Conservation (phyloP, 129 eudicot genomes). For the Centella asiatica region DNA sequence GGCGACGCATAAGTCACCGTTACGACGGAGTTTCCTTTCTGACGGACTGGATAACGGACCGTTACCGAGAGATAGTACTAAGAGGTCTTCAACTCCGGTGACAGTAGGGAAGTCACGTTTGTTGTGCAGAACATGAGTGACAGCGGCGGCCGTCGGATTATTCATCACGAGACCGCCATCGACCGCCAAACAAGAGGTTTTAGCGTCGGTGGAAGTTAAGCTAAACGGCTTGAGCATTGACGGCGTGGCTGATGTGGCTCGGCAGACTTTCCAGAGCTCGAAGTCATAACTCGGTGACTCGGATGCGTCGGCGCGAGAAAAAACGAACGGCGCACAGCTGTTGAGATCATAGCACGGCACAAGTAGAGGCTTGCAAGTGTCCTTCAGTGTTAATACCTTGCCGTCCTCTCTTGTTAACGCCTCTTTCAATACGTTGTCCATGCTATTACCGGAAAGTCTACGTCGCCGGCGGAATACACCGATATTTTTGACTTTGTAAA, state of each 20-base stretch:
- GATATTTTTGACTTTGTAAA: constrained; percentile 28
- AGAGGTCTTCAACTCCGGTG: constrained; percentile 65
- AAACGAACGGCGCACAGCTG: constrained; percentile 91
- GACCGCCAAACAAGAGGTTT: constrained; percentile 52
- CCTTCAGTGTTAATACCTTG: constrained; percentile 50
- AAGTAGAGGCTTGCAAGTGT: constrained; percentile 85
- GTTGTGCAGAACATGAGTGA: constrained; percentile 80
- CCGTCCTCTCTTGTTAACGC: constrained; percentile 57
- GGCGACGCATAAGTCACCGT: constrained; percentile 37
- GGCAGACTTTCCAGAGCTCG: constrained; percentile 85
- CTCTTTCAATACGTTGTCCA: constrained; percentile 47
- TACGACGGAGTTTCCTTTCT: constrained; percentile 23
- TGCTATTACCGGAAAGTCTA: constrained; percentile 43
- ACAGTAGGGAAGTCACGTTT: constrained; percentile 76
- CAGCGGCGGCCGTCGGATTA: constrained; percentile 77
- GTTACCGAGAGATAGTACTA: constrained; percentile 69
- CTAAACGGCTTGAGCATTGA: constrained; percentile 64
- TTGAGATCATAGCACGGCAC: constrained; percentile 79
- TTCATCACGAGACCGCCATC: constrained; percentile 95
- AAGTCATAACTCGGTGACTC: constrained; percentile 63
- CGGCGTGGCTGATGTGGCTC: constrained; percentile 79
- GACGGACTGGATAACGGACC: constrained; percentile 37
- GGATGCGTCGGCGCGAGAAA: constrained; percentile 89
- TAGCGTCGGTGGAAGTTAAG: constrained; percentile 56
- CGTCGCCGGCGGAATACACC: constrained; percentile 42